Percentiles rank a stretch among this genome's conserved stretches.
These are phyloP conservation scores for Solanum paucissectum DNA, from an alignment of 257 asterid species.

Conservation along the genomic window DNA sequence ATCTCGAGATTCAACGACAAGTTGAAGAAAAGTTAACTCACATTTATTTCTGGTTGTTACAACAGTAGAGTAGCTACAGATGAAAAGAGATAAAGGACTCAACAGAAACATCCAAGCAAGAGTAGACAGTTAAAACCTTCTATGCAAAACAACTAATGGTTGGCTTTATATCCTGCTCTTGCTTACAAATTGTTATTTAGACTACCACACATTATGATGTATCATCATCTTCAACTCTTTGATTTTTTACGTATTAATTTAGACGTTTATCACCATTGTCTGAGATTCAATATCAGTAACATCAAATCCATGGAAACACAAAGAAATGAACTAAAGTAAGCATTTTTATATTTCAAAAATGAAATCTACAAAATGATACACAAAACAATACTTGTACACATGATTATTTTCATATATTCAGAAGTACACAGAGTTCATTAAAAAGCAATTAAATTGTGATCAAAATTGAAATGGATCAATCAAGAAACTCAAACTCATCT, in stretches of 20 bases:
- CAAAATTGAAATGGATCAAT: conserved; percentile 22
- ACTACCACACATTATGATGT: not conserved
- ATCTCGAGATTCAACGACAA: not conserved
- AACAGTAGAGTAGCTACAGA: not conserved
- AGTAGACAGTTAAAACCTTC: not conserved
- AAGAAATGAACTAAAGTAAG: not conserved
- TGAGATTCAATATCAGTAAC: not conserved
- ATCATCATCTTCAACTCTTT: not conserved
- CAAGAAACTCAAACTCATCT: conserved; percentile 91
- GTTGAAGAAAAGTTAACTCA: not conserved
- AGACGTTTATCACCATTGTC: not conserved
- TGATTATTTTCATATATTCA: conserved; percentile 4
- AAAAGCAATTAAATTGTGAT: not conserved
- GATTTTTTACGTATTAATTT: not conserved
- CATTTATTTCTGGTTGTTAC: not conserved
- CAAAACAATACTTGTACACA: not conserved
- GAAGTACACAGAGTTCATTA: not conserved
- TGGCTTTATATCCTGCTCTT: not conserved
- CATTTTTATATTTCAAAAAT: not conserved
- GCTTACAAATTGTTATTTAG: not conserved
- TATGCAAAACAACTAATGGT: not conserved
- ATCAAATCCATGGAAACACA: not conserved
- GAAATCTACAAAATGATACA: not conserved
- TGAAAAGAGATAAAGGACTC: not conserved
- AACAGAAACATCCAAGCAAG: not conserved